Base-by-base conservation (phyloP, 495 filamentous ascomycete species). In the Xylaria telfairii region DNA sequence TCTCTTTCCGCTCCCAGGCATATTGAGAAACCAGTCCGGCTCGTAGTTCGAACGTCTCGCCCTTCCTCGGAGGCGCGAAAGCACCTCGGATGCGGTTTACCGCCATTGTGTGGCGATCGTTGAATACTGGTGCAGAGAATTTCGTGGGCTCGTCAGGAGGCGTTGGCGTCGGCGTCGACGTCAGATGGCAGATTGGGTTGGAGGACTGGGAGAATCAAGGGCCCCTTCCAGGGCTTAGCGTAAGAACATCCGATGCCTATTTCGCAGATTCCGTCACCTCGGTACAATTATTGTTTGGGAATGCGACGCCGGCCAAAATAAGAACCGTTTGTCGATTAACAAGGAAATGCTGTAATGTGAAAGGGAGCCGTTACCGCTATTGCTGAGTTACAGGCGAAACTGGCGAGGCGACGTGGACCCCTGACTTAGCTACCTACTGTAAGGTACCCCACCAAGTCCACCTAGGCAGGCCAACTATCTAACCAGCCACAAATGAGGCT, bases 21-120 rank as follows among this genome's bases (percentile, higher is more conserved):
- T 98, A 99, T 83, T 99, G 96, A 67, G 96, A 99, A 83, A 98
- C 96, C 77, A 99, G 86, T 67, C 96, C 96, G 72, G 95, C 93
- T 81, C 96, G 91, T 83, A 99, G 86, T 87, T 99, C 96, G 79
- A 97, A 98, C 6, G 96, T 98, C 84, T 99, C 96, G 81, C 96
- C 96, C 85, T 99, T 99, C 78, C 91, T 89, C 71, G 96, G 96
- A 76, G 81, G 84, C 81, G 92, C 90, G 81, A 99, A 97, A 81
- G 94, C 96, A 81, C 93, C 93, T 76, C 93, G 90, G 76, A 99
- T 95, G 81, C 95, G 91, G 83, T 96, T 98, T 80, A 98, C 95
- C 76, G 96, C 96, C 92, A 97, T 95, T 66, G 69, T 74, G 73
- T 70, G 30, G 65, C 39, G 41, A 42, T 26, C 59, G 42, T 71